Base-by-base conservation (phyloP, 257 asterid genomes). In the Hygrophila difformis region DNA sequence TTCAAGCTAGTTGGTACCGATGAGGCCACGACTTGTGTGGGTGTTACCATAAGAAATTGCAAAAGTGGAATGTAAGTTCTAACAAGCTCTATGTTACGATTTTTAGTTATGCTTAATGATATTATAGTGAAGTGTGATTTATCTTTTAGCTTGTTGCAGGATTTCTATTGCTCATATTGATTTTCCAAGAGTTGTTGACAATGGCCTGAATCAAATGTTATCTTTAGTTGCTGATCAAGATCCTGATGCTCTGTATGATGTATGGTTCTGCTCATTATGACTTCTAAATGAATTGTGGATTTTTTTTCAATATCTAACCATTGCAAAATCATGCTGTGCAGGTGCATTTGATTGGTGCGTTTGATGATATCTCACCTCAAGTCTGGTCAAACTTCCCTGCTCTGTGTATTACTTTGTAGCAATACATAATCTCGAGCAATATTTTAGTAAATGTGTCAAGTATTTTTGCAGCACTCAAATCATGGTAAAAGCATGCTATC, bases 21-120 rank as follows among this genome's bases (percentile, higher is more conserved):
- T 55, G 98, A 86, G 75, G 96, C 96, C 62, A 91, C 98, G 37
- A 91, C 98, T 39, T 86, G 98, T 50, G 80, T 82, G 14, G 94
- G 98, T 15, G 41, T 91, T 56, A 74, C 71, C 53, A 72, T 91
- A 60, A 76, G 92, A 51, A 82, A 85, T 63, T 60, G 61, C 65
- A 69, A 54, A 62, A 74, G 57, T 55, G 93, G 96, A 79, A 72
- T 78, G 97, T 87, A 69, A 80, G 87, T 44, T 42, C 18, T 23
- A 31, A 52, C 48, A 61, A 52, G 60, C 22, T 17, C 29, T 26
- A 35, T 31, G 41, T 44, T 23, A 49, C 39, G 38, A 29, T 26
- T 23, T 39, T 26, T 46, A 37, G 43, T n/a, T n/a, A n/a, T n/a
- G 29, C 39, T 38, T 28, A 23, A 38, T 49, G 39, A 24, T 45